Conservation (phyloP, 129 eudicot genomes). For the Silybum marianum region DNA sequence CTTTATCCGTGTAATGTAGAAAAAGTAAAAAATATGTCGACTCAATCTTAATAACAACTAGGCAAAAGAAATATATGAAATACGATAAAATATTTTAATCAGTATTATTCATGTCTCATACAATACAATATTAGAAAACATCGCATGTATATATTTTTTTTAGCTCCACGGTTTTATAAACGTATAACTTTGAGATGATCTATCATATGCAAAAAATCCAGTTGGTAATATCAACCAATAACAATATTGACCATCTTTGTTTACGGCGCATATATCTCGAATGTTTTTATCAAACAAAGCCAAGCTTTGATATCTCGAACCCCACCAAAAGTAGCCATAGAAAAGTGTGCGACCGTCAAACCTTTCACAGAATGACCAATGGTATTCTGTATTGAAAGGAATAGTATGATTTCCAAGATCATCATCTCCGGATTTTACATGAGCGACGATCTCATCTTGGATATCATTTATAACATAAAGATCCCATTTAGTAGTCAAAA, state of each 20-base stretch:
- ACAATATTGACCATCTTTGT: not conserved
- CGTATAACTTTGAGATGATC: not conserved
- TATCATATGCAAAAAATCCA: conserved; percentile 11
- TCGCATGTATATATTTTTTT: not conserved
- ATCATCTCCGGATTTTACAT: conserved; percentile 26
- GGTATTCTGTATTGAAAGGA: not conserved
- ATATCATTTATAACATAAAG: not conserved
- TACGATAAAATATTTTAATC: not conserved
- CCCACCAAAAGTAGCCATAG: conserved; percentile 27
- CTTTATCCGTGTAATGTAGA: too few relatives aligned
- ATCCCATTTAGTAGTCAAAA: not conserved
- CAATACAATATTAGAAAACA: not conserved
- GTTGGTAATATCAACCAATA: conserved; percentile 15
- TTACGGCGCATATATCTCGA: not conserved
- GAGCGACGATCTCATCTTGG: not conserved
- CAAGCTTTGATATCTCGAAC: conserved; percentile 1
- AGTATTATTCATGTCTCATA: not conserved
- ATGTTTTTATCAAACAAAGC: not conserved
- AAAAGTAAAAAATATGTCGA: too few relatives aligned
- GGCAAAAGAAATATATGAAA: too few relatives aligned
- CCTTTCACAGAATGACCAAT: conserved; percentile 21
- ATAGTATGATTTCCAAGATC: conserved; percentile 29
- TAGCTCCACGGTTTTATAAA: not conserved
- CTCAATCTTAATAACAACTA: too few relatives aligned
- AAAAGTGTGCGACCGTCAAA: conserved; percentile 13